Conservation (phyloP, 768 basidiomycete genomes). For the Rhizopogon vinicolor region DNA sequence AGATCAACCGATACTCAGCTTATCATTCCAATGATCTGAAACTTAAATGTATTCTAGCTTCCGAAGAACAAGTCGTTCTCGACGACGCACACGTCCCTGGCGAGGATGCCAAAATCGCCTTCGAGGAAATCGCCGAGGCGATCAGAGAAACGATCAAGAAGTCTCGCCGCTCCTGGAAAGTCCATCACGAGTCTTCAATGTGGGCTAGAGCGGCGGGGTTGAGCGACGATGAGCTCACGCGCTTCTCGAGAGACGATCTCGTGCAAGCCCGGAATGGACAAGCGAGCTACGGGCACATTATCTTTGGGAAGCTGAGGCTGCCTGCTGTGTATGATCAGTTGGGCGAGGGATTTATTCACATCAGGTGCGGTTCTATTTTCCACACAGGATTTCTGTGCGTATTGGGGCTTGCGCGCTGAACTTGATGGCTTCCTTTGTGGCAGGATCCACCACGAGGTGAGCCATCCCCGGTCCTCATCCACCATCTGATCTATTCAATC, state of each 20-base stretch:
- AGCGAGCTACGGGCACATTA: conserved; percentile 65
- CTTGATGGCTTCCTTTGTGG: neutral
- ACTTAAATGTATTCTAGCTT: conserved; percentile 34
- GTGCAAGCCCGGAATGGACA: conserved; percentile 46
- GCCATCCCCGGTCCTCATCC: neutral
- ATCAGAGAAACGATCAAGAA: conserved; percentile 66
- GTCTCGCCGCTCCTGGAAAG: conserved; percentile 68
- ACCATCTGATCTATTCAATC: neutral
- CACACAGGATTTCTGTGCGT: neutral
- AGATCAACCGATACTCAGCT: neutral
- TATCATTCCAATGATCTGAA: neutral
- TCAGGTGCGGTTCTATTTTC: conserved; percentile 44
- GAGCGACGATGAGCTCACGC: conserved; percentile 46
- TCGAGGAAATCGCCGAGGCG: conserved; percentile 43
- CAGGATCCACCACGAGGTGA: conserved; percentile 1
- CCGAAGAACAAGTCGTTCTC: conserved; percentile 50
- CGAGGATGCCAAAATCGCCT: conserved; percentile 60
- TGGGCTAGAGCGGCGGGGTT: conserved; percentile 57
- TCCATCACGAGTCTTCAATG: conserved; percentile 50
- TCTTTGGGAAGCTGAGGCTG: conserved; percentile 73
- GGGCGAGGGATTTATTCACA: conserved; percentile 65
- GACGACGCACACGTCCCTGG: conserved; percentile 59
- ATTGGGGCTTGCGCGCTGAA: neutral
- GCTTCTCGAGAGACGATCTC: conserved; percentile 43
- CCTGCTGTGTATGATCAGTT: conserved; percentile 57